Conservation (phyloP, 257 asterid genomes). For the Solanum appendiculatum region DNA sequence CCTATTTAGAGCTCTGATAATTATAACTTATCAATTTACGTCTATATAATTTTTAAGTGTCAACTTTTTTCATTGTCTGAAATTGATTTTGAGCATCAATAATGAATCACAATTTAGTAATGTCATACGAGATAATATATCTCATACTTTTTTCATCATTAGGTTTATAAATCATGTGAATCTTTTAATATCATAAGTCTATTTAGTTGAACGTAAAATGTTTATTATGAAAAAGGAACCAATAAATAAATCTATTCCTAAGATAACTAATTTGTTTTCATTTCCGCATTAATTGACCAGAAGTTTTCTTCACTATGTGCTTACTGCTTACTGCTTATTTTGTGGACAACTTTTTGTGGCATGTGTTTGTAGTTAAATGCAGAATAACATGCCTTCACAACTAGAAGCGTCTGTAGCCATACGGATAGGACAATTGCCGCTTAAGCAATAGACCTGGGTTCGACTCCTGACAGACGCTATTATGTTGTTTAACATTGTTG, state of each 20-base stretch:
- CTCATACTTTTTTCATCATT: background rate
- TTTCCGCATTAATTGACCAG: background rate
- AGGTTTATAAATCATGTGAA: too few species aligned
- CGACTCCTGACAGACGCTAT: slow-evolving; percentile 86
- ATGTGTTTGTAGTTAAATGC: too few species aligned
- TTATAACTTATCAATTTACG: background rate
- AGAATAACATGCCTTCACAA: background rate
- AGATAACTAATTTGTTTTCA: background rate
- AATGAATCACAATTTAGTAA: background rate
- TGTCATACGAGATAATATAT: background rate
- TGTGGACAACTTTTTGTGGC: too few species aligned
- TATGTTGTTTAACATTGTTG: too few species aligned
- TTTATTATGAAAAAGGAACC: background rate
- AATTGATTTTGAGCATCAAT: background rate
- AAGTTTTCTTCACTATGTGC: background rate
- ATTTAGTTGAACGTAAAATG: background rate
- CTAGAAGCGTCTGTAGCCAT: slow-evolving; percentile 65
- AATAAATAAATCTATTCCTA: too few species aligned
- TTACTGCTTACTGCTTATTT: too few species aligned
- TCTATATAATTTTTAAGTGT: background rate
- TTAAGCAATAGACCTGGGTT: slow-evolving; percentile 99
- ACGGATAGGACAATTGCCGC: slow-evolving; percentile 97
- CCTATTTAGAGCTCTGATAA: background rate
- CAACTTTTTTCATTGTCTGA: fast-evolving
- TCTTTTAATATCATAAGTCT: too few species aligned